Evolutionary conservation across 2,329 filamentous ascomycete genomes (phyloP), one percentile per base, ranked within the genome.

Genomic region (Pseudocercospora crystallina): DNA sequence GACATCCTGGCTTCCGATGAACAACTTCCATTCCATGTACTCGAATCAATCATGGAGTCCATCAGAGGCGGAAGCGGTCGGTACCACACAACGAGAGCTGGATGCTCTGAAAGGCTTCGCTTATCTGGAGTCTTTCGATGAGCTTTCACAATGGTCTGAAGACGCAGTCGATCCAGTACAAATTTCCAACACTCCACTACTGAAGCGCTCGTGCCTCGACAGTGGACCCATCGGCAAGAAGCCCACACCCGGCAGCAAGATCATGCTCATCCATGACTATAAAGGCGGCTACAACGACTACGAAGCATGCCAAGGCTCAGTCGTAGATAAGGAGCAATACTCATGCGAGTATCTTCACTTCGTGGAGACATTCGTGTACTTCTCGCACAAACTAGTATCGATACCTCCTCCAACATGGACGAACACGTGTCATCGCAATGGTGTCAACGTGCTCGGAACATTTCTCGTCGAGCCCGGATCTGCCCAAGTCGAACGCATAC

Each of bases 401-500:
- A 61, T 74, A 11, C 74, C 74, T 2, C 74, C 75, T 8, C 69
- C 73, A 5, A 63, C 71, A 10, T 77, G 73, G 74, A 73, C 68
- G 17, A 76, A 76, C 43, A 60, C 68, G 5, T 67, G 75, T n/a
- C 75, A 77, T 59, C 68, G 73, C 4, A 76, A 75, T 51, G 75
- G 75, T 5, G 71, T 76, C 5, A 67, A 67, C 38, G 63, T 63
- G 4, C 59, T 76, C 2, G 75, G 74, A 1, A 76, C 74, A 0
- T 66, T 76, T 40, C 57, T 77, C 3, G 62, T 76, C 4, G 74
- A 77, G 48, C 68, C 65, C 14, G 71, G 71, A 36, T 67, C 64
- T n/a, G 54, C 63, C 38, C 64, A 58, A n/a, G 61, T 63, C 5
- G 65, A 68, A 40, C 61, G 56, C 13, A 49, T 73, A 12, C 51